These are phyloP conservation scores for Galerina sulciceps DNA, from an alignment of 768 basidiomycete species.

Conservation along the genomic window DNA sequence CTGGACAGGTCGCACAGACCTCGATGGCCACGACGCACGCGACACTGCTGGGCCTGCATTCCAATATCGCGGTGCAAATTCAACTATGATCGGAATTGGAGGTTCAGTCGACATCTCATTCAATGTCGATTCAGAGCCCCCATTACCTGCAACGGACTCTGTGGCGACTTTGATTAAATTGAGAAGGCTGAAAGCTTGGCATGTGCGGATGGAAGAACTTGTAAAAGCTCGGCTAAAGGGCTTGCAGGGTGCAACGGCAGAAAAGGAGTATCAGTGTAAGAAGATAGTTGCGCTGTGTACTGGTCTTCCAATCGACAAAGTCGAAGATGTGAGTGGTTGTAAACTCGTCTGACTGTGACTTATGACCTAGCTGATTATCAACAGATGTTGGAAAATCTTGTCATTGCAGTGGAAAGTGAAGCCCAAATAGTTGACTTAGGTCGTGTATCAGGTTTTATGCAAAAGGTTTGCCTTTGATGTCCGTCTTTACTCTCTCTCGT, in stretches of 20 bases:
- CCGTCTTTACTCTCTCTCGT: not conserved
- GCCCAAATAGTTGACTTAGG: conserved; percentile 80
- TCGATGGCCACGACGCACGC: conserved; percentile 42
- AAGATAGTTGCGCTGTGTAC: conserved; percentile 91
- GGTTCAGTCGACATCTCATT: conserved; percentile 67
- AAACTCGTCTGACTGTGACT: not conserved
- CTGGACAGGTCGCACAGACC: conserved; percentile 79
- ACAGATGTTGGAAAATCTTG: conserved; percentile 83
- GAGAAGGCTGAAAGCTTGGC: conserved; percentile 83
- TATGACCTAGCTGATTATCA: conserved; percentile 19
- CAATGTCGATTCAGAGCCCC: conserved; percentile 74
- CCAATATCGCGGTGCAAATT: conserved; percentile 66
- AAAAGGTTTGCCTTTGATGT: conserved; percentile 58
- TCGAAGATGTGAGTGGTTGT: conserved; percentile 76
- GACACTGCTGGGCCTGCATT: conserved; percentile 65
- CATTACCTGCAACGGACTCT: conserved; percentile 64
- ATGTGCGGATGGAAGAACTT: conserved; percentile 75
- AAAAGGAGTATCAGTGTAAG: conserved; percentile 91
- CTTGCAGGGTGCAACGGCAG: conserved; percentile 79
- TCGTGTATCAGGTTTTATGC: conserved; percentile 90
- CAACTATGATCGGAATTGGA: conserved; percentile 67
- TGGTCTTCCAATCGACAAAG: conserved; percentile 82
- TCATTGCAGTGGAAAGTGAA: conserved; percentile 89
- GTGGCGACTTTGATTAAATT: conserved; percentile 68
- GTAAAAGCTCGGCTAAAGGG: conserved; percentile 70